These are phyloP conservation scores for Tephrocybe sp. DNA, from an alignment of 768 basidiomycete species.

Conservation along the genomic window DNA sequence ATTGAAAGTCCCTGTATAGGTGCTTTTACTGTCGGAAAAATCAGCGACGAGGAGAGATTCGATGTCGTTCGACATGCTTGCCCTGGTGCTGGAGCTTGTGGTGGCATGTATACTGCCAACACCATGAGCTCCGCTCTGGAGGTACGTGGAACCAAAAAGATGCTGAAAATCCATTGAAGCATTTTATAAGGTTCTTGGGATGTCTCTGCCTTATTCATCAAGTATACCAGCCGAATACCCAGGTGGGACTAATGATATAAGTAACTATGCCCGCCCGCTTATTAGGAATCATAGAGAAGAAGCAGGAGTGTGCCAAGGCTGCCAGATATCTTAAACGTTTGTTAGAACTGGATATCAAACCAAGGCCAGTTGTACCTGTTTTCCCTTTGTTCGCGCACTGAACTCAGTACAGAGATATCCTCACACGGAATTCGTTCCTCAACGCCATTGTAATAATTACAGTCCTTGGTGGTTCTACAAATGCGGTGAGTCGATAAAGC, in stretches of 20 bases:
- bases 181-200: conserved; percentile 56
- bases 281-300: conserved; percentile 53
- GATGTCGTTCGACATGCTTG: conserved; percentile 87
- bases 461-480: conserved; percentile 84
- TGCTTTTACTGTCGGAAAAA: conserved; percentile 72
- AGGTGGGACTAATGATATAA: conserved; percentile 35
- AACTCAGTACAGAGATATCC: conserved; percentile 34
- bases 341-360: conserved; percentile 77
- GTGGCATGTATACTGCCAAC: conserved; percentile 90
- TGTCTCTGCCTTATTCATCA: conserved; percentile 82
- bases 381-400: too few relatives aligned
- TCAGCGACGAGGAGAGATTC: conserved; percentile 75
- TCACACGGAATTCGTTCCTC: conserved; percentile 57
- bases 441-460: conserved; percentile 83
- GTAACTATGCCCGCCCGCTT: neutral
- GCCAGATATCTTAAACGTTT: conserved; percentile 74
- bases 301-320: conserved; percentile 77
- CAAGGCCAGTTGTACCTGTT: conserved; percentile 52
- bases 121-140: conserved; percentile 87
- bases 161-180: neutral
- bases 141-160: conserved; percentile 20
- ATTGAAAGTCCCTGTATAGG: conserved; percentile 47
- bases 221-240: conserved; percentile 73
- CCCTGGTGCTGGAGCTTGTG: conserved; percentile 81
- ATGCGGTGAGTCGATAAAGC: conserved; percentile 53